These are phyloP conservation scores for Penicillium lividum DNA, from an alignment of 495 filamentous ascomycete genomes.

Conservation along the genomic window DNA sequence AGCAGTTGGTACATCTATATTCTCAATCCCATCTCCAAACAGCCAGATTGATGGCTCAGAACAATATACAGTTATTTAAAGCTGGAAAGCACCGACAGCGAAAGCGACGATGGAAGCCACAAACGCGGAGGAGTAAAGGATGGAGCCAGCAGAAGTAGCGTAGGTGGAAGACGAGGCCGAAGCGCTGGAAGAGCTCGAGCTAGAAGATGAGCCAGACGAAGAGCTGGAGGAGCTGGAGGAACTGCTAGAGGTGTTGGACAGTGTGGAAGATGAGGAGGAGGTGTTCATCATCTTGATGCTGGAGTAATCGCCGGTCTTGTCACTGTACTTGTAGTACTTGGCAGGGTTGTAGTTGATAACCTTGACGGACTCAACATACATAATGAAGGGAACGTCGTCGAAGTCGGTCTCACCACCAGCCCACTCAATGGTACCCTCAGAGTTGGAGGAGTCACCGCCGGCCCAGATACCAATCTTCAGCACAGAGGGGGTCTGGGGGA, in stretches of 20 bases:
- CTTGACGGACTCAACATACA: conserved; percentile 68
- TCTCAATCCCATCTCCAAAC: background rate
- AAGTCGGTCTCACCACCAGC: conserved; percentile 79
- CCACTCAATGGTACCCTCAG: conserved; percentile 66
- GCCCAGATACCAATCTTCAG: conserved; percentile 86
- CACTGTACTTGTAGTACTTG: conserved; percentile 68
- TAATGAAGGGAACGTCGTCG: conserved; percentile 69
- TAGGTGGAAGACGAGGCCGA: conserved; percentile 5
- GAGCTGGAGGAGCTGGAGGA: conserved; percentile 5
- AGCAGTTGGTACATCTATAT: conserved; percentile 14
- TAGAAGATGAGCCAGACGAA: too few species aligned
- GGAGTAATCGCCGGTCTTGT: conserved; percentile 65
- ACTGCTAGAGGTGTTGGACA: conserved; percentile 8
- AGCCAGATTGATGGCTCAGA: background rate
- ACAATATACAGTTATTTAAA: conserved; percentile 18
- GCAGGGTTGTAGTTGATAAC: conserved; percentile 34
- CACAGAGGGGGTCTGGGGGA: conserved; percentile 89
- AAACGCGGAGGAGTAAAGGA: conserved; percentile 10
- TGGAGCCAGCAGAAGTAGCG: conserved; percentile 6
- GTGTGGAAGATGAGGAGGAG: conserved; percentile 16
- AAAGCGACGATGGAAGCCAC: conserved; percentile 24
- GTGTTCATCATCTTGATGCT: conserved; percentile 61
- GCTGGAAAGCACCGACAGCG: conserved; percentile 26
- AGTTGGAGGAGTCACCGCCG: conserved; percentile 74
- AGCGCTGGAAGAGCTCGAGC: conserved; percentile 5